phyloP scores from a whole-genome alignment of 2,329 filamentous ascomycete species.

The Aspergillus eucalypticola region DNA sequence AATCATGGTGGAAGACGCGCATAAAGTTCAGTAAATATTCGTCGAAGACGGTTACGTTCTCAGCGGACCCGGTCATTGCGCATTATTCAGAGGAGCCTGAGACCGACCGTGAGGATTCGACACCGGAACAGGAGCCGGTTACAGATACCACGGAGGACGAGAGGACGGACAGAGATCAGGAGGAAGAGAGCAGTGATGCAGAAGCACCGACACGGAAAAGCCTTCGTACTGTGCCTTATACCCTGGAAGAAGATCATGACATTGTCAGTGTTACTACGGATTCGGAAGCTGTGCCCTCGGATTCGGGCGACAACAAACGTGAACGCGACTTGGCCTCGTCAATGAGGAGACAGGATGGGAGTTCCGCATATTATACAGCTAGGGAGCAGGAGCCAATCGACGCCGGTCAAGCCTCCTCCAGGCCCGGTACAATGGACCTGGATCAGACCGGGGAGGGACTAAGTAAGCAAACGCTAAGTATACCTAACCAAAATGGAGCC shows the following conservation, averaged over 20 bases:
- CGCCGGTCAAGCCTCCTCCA: slow-evolving; percentile 18
- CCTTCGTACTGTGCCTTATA: slow-evolving; percentile 29
- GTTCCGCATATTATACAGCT: slow-evolving; percentile 36
- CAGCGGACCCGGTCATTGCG: slow-evolving; percentile 47
- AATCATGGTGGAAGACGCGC: slow-evolving; percentile 60
- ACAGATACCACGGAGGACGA: slow-evolving; percentile 24
- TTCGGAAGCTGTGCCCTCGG: slow-evolving; percentile 12
- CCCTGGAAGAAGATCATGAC: slow-evolving; percentile 20
- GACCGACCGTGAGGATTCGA: neutral
- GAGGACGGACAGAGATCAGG: slow-evolving; percentile 16
- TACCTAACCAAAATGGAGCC: slow-evolving; percentile 20
- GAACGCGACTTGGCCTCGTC: slow-evolving; percentile 3
- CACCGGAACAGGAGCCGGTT: slow-evolving; percentile 14
- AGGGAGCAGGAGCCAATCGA: slow-evolving; percentile 26
- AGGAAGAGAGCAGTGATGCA: slow-evolving; percentile 12
- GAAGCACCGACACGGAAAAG: neutral
- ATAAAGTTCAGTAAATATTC: slow-evolving; percentile 49
- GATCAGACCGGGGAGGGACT: slow-evolving; percentile 8
- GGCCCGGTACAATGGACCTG: slow-evolving; percentile 9
- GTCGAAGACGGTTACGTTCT: slow-evolving; percentile 54
- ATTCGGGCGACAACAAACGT: slow-evolving; percentile 7
- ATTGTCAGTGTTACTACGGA: slow-evolving; percentile 3
- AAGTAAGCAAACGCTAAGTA: slow-evolving; percentile 19
- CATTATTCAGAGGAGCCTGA: slow-evolving; percentile 36
- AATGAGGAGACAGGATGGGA: slow-evolving; percentile 21